phyloP scores from a whole-genome alignment of 108 stramenopile species.

The Nitzschia inconspicua region DNA sequence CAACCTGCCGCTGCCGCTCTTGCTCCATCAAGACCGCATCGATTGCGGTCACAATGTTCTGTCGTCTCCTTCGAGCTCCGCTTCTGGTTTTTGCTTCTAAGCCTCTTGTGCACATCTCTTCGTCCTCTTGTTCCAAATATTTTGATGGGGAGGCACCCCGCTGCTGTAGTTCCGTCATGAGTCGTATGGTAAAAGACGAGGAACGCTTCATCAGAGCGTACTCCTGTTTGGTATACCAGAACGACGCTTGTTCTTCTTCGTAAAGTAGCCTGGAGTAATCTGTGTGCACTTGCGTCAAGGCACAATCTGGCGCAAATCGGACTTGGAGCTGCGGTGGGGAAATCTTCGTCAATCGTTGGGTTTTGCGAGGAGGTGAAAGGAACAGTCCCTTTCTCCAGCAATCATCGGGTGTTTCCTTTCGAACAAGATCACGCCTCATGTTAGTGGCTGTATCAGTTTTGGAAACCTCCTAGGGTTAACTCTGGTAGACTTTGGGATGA shows the following conservation, averaged over 20 bases:
- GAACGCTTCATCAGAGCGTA: conserved; percentile 1
- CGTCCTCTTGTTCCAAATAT: conserved; percentile 4
- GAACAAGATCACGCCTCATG: background rate
- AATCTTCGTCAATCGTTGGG: too few species aligned
- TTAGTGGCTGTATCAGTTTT: background rate
- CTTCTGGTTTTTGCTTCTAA: background rate
- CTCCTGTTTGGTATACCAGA: conserved; percentile 13
- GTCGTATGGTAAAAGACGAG: background rate
- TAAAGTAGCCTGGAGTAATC: too few species aligned
- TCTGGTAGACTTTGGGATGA: background rate
- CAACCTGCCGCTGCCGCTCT: conserved; percentile 6
- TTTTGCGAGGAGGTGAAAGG: background rate
- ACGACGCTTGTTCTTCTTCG: conserved; percentile 1
- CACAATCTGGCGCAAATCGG: too few species aligned
- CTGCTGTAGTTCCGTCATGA: too few species aligned
- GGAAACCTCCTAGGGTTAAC: background rate
- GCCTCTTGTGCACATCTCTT: conserved; percentile 6
- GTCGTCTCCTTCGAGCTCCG: background rate
- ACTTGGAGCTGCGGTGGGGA: too few species aligned
- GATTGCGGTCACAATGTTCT: conserved; percentile 4
- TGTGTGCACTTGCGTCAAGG: too few species aligned
- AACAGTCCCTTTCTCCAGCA: background rate
- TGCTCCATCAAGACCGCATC: conserved; percentile 11
- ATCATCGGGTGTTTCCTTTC: background rate
- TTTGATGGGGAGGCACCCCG: background rate